phyloP scores from a whole-genome alignment of 306 rosid genomes.

The Acacia melanoxylon region DNA sequence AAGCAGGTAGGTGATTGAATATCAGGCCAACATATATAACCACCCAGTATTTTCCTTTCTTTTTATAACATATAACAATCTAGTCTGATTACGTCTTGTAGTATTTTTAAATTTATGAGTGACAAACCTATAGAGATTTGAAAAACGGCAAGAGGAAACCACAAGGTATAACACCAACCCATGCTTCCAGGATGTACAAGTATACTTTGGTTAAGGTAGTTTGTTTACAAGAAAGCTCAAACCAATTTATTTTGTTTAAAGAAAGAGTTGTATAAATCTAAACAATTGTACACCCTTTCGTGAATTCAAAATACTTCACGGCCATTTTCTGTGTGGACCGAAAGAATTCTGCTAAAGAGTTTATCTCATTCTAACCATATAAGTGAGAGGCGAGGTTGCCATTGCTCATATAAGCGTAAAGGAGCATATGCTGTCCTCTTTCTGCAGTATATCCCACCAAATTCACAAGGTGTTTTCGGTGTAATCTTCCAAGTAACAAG shows the following conservation, averaged over 20 bases:
- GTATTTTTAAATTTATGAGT: background rate
- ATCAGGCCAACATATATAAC: background rate
- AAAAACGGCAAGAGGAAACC: background rate
- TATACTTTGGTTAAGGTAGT: background rate
- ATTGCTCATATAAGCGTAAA: no score
- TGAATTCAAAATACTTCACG: no score
- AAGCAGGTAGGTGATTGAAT: no score
- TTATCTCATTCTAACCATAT: constrained; percentile 34
- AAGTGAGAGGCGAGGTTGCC: constrained; percentile 91
- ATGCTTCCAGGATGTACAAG: background rate
- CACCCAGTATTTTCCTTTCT: background rate
- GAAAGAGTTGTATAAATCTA: no score
- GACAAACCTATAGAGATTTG: no score
- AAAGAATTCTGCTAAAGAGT: no score
- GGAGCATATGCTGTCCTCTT: constrained; percentile 63
- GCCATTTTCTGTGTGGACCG: no score
- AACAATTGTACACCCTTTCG: no score
- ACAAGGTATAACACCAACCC: background rate
- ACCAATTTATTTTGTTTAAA: no score
- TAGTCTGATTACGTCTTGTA: background rate
- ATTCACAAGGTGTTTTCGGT: constrained; percentile 80
- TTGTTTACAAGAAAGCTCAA: background rate
- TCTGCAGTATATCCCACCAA: constrained; percentile 90
- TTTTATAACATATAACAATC: background rate
- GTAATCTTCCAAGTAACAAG: constrained; percentile 84